Evolutionary conservation across 176 grass and related monocot genomes (phyloP).

Genomic region (Eragrostis nindensis): DNA sequence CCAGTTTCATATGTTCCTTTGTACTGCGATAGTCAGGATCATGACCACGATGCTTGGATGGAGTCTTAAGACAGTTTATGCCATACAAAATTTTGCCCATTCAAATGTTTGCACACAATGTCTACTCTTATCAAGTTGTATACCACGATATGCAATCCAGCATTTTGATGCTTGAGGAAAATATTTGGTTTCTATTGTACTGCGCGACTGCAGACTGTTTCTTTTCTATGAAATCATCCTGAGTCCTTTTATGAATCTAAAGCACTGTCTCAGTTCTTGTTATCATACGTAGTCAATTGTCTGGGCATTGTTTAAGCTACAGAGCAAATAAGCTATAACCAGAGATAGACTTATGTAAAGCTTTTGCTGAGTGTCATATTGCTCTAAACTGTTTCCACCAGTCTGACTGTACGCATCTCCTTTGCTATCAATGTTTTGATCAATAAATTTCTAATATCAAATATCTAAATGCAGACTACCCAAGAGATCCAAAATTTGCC

Average conservation of each 20-base stretch:
- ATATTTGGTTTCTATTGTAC: no score
- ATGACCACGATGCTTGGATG: neutral
- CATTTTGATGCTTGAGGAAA: no score
- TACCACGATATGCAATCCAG: no score
- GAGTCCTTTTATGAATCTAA: no score
- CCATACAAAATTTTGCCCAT: no score
- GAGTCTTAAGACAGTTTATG: no score
- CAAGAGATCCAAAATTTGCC: neutral
- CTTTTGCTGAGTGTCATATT: neutral
- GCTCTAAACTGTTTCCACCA: neutral
- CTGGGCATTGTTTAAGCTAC: neutral
- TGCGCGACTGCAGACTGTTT: no score
- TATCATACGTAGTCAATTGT: neutral
- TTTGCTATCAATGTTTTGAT: neutral
- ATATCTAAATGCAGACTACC: slow-evolving; percentile 18
- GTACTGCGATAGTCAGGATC: neutral
- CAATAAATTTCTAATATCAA: neutral
- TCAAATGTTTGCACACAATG: no score
- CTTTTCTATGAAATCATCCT: no score
- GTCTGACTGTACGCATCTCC: neutral
- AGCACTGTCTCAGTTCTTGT: no score
- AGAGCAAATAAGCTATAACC: neutral
- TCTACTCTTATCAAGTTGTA: no score
- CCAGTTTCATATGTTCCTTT: neutral
- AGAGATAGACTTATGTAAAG: neutral